Percentiles rank a stretch among this genome's conserved stretches.
Evolutionary conservation across 257 asterid genomes (phyloP).

Genomic region (Solanum verrucosum): DNA sequence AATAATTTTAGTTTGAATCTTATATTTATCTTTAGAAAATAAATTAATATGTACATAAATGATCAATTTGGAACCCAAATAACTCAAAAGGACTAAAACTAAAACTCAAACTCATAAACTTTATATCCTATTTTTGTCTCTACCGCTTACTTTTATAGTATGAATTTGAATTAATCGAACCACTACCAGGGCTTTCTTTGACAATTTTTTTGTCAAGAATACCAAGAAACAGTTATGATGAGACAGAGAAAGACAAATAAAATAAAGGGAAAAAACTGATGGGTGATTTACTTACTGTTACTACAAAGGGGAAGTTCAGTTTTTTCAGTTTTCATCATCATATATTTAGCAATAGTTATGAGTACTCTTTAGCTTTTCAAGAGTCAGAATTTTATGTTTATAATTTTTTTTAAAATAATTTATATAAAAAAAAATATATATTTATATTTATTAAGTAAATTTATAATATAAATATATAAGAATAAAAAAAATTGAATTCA

Average conservation of each 20-base stretch:
- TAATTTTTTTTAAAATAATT: too few relatives aligned
- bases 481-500: neutral
- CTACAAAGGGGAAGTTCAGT: neutral
- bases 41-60: neutral
- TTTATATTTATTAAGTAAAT: neutral
- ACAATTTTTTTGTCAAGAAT: neutral
- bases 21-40: neutral
- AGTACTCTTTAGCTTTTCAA: too few relatives aligned
- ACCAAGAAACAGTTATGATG: slow-evolving; percentile 11
- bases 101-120: neutral
- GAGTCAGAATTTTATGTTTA: neutral
- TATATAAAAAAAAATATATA: too few relatives aligned
- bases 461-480: neutral
- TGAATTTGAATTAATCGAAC: neutral
- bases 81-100: neutral
- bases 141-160: accelerated
- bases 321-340: neutral
- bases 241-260: neutral
- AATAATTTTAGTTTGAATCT: neutral
- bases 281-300: neutral
- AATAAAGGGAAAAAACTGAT: slow-evolving; percentile 10
- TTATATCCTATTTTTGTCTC: accelerated
- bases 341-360: neutral
- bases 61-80: neutral
- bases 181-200: accelerated